Percentiles rank a stretch among this genome's conserved stretches.
These are phyloP conservation scores for Angomonas ambiguus DNA, from an alignment of 208 protist genomes.

Conservation along the genomic window DNA sequence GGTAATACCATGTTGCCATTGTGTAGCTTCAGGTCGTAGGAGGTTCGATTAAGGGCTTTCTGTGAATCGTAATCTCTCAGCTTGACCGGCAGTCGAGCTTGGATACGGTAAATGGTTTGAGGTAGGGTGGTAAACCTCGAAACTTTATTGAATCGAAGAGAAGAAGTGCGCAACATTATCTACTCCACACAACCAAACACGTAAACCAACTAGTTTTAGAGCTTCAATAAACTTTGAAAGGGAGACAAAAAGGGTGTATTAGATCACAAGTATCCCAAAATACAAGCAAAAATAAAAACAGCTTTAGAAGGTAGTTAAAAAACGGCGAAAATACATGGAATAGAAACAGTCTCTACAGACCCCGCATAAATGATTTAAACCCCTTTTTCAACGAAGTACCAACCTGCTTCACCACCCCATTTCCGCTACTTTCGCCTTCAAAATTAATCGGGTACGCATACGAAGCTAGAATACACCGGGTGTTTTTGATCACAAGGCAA, in stretches of 20 bases:
- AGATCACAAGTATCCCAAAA: background rate
- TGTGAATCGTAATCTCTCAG: no score
- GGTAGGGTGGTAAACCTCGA: background rate
- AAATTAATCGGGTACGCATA: conserved; percentile 5
- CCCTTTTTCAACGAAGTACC: conserved; percentile 10
- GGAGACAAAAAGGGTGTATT: no score
- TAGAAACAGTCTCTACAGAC: background rate
- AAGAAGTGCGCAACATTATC: background rate
- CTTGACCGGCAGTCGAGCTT: background rate
- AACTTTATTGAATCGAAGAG: background rate
- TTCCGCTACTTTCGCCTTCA: background rate
- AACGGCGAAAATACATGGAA: background rate
- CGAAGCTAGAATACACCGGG: background rate
- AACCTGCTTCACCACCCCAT: background rate
- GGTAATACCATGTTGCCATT: no score
- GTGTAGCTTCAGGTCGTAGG: no score
- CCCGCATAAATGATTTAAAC: conserved; percentile 8
- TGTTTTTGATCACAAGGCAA: background rate
- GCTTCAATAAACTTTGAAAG: no score
- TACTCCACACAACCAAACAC: background rate
- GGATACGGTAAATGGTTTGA: background rate
- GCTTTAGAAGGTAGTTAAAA: background rate
- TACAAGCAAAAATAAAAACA: background rate
- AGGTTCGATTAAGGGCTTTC: no score
- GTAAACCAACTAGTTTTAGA: no score